Evolutionary conservation across 2,329 filamentous ascomycete genomes (phyloP), one percentile per base, ranked within the genome.

Genomic region (Neopestalotiopsis rosae): DNA sequence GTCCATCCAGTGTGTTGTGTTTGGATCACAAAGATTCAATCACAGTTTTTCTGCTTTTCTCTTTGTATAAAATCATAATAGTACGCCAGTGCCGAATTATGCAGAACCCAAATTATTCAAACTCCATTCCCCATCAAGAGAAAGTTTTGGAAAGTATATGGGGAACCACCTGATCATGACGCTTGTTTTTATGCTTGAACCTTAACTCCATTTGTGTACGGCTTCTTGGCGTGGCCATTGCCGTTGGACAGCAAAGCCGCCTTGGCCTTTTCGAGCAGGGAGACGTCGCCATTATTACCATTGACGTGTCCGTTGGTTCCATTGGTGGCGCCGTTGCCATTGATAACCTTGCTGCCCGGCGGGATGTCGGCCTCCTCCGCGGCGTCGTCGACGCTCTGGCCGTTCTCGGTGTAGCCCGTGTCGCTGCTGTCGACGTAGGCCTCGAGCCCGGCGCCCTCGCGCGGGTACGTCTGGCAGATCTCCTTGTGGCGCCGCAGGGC

Each of bases 341-440:
- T 17, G 57, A 66, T n/a, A 30, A 38, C 20, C 49, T 56, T 34
- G 42, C 49, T 49, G 5, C 49, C 69, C 28, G 66, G 65, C 10
- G 69, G 28, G 66, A 70, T 68, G 9, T 70, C 71, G 1, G 71
- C 72, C 30, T 72, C 67, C 49, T 69, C 69, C 5, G 71, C 67
- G 30, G 68, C 69, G n/a, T 72, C 67, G 40, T 71, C 67, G 2
- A 74, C 72, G 30, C 84, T 9, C 78, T 81, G 72, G 81, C 87
- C 69, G n/a, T 82, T 76, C 12, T 83, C 70, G 0, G 80, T 81
- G 69, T 87, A 87, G 0, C 91, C 91, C 61, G 90, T 93, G 73
- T 93, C 91, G 69, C 87, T 90, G 1, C 87, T 82, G 75, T 93
- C 91, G 7, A 93, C 91, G 69, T 87, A 92, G 0, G 91, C 90